Percentiles rank a stretch among this genome's conserved stretches.
Evolutionary conservation across 495 filamentous ascomycete species (phyloP).

Genomic region (Hypoxylon intermedium): DNA sequence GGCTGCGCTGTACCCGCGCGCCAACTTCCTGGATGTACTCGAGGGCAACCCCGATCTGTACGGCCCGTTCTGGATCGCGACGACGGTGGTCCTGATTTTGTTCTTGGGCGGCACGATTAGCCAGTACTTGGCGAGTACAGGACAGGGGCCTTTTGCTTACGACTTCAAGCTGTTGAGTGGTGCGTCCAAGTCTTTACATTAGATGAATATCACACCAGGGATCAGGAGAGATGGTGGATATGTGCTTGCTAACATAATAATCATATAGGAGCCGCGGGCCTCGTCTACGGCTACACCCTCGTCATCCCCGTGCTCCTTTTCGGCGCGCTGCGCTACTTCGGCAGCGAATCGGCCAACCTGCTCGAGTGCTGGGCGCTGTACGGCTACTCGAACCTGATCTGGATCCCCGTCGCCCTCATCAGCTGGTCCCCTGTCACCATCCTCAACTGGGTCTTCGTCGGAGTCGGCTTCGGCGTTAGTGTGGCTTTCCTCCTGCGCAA

Average conservation of each 20-base stretch:
- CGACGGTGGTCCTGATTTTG: slow-evolving; percentile 92
- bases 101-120: slow-evolving; percentile 95
- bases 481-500: slow-evolving; percentile 90
- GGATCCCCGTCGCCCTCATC: slow-evolving; percentile 93
- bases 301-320: slow-evolving; percentile 84
- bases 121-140: slow-evolving; percentile 71
- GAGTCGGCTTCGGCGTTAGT: slow-evolving; percentile 83
- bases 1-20: slow-evolving; percentile 83
- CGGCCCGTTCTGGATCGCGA: slow-evolving; percentile 96
- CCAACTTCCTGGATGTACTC: slow-evolving; percentile 93
- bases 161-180: slow-evolving; percentile 84
- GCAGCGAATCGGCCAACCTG: slow-evolving; percentile 83
- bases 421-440: slow-evolving; percentile 83
- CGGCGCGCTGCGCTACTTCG: slow-evolving; percentile 92
- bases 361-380: slow-evolving; percentile 94
- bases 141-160: slow-evolving; percentile 66
- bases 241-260: neutral
- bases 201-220: neutral
- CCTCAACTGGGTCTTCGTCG: slow-evolving; percentile 94
- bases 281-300: slow-evolving; percentile 93
- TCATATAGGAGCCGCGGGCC: slow-evolving; percentile 75
- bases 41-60: slow-evolving; percentile 98
- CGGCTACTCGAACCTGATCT: slow-evolving; percentile 93
- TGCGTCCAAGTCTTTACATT: slow-evolving; percentile 39
- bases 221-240: neutral